A percentile compares a stretch with the other conserved stretches of the same genome.
These are phyloP conservation scores for Kluyveromyces dobzhanskii DNA, from an alignment of 805 yeast genomes.

Conservation along the genomic window DNA sequence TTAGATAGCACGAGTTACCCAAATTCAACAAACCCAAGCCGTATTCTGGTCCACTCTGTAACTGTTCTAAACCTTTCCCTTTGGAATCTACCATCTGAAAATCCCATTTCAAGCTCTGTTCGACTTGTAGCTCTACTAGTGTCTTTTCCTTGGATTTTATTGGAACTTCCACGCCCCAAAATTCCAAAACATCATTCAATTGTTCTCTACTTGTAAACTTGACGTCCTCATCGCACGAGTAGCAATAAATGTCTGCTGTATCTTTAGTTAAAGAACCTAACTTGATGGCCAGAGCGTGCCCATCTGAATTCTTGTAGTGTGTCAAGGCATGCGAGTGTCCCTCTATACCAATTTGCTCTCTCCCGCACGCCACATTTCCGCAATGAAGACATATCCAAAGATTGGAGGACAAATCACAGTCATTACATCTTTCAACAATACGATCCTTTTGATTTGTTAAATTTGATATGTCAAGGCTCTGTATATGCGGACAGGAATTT, in stretches of 20 bases:
- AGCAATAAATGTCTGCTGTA: conserved; percentile 77
- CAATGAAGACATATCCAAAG: conserved; percentile 90
- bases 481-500: conserved; percentile 68
- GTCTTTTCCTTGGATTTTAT: conserved; percentile 74
- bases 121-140: conserved; percentile 81
- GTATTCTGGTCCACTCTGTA: conserved; percentile 31
- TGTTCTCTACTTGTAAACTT: conserved; percentile 51
- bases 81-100: conserved; percentile 67
- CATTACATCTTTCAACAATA: conserved; percentile 39
- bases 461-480: conserved; percentile 38
- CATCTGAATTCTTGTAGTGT: conserved; percentile 46
- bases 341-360: conserved; percentile 88
- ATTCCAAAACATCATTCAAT: conserved; percentile 31
- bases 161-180: conserved; percentile 60
- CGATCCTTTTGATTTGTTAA: conserved; percentile 1
- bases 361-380: conserved; percentile 91
- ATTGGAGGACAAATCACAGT: conserved; percentile 63
- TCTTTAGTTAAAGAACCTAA: conserved; percentile 78
- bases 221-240: conserved; percentile 82
- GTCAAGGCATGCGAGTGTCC: conserved; percentile 86
- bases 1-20: conserved; percentile 89
- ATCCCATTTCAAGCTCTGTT: conserved; percentile 90
- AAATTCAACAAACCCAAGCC: conserved; percentile 84
- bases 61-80: conserved; percentile 55
- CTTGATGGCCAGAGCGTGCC: conserved; percentile 82